A percentile compares a stretch with the other conserved stretches of the same genome.
Evolutionary conservation across 139 green algal genomes (phyloP).

Genomic region (Chlamydomonas sphaeroides): DNA sequence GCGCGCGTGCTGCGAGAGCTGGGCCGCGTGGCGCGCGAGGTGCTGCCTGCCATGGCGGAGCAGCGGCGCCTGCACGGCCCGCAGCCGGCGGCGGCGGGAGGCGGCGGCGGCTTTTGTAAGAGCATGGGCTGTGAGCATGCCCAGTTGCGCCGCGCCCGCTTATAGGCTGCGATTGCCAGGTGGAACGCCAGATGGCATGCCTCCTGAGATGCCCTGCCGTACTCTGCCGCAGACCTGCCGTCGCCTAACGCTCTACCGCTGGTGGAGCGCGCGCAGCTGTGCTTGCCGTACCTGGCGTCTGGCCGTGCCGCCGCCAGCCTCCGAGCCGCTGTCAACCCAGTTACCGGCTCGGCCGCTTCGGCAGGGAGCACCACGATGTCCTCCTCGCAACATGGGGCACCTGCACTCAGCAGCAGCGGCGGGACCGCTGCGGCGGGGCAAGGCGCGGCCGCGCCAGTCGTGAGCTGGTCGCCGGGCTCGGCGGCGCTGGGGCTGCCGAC

Average conservation of each 20-base stretch:
- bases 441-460: no score
- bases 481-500: conserved; percentile 25
- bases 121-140: no score
- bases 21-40: not conserved
- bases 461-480: conserved; percentile 5
- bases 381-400: no score
- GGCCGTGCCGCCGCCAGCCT: not conserved
- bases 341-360: no score
- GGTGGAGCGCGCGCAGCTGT: not conserved
- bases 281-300: not conserved
- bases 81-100: not conserved
- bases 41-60: conserved; percentile 25
- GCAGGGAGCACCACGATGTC: no score
- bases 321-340: conserved; percentile 6
- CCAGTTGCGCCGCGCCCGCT: no score
- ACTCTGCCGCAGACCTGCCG: no score
- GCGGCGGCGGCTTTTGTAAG: not conserved
- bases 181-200: no score
- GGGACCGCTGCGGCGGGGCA: no score
- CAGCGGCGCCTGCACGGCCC: not conserved
- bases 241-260: not conserved
- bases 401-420: no score
- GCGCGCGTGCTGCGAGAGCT: conserved; percentile 12
- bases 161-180: no score
- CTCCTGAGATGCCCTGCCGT: no score